A percentile compares a stretch with the other conserved stretches of the same genome.
Evolutionary conservation across 1,139 yeast genomes (phyloP).

Genomic region (Citeromyces siamensis): DNA sequence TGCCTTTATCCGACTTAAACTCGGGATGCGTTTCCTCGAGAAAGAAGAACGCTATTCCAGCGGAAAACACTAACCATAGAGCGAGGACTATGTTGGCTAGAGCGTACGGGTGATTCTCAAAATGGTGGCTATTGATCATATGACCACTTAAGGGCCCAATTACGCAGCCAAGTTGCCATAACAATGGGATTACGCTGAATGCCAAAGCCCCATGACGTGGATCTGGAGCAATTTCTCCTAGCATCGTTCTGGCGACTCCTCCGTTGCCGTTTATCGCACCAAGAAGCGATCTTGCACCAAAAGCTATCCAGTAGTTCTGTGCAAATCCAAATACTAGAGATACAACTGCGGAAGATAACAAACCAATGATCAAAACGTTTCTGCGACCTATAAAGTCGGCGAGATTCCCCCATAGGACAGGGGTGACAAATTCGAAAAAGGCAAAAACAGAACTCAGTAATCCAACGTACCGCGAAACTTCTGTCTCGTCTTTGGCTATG

Average conservation of each 20-base stretch:
- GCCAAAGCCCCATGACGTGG: slow-evolving; percentile 50
- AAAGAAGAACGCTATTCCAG: slow-evolving; percentile 32
- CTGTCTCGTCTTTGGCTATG: slow-evolving; percentile 35
- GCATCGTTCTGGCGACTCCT: slow-evolving; percentile 44
- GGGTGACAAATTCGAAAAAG: slow-evolving; percentile 37
- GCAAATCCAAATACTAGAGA: slow-evolving; percentile 42
- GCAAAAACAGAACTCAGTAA: slow-evolving; percentile 47
- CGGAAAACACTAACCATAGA: slow-evolving; percentile 23
- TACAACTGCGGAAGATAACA: slow-evolving; percentile 34
- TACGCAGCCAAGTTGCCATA: slow-evolving; percentile 46
- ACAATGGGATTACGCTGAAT: slow-evolving; percentile 43
- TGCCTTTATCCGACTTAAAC: slow-evolving; percentile 30
- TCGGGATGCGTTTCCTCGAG: slow-evolving; percentile 49
- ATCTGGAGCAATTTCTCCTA: slow-evolving; percentile 48
- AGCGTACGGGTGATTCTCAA: slow-evolving; percentile 38
- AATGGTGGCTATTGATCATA: slow-evolving; percentile 22
- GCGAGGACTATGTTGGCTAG: slow-evolving; percentile 47
- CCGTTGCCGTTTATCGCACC: slow-evolving; percentile 53
- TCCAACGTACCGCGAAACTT: slow-evolving; percentile 45
- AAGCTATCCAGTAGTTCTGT: slow-evolving; percentile 33
- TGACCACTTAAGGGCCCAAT: slow-evolving; percentile 43
- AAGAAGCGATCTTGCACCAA: slow-evolving; percentile 35
- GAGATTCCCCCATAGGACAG: slow-evolving; percentile 48
- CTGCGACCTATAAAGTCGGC: slow-evolving; percentile 50
- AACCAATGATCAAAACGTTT: slow-evolving; percentile 35